A percentile compares a stretch with the other conserved stretches of the same genome.
phyloP scores from a whole-genome alignment of 306 rosid genomes.

The Vigna unguiculata region DNA sequence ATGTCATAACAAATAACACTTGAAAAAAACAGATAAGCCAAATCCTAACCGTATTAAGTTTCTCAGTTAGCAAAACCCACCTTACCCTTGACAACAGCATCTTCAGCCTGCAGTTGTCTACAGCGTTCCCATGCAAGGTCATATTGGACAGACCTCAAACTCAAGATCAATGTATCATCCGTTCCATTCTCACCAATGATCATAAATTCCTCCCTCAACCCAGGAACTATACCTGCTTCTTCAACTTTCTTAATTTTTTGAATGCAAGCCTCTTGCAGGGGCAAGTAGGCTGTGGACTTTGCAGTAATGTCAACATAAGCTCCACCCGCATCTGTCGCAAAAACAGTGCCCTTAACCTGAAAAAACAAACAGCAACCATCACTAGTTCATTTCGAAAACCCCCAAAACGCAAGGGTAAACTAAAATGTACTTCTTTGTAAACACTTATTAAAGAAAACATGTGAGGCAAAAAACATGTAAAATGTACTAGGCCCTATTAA shows the following conservation, averaged over 20 bases:
- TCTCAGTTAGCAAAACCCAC: slow-evolving; percentile 58
- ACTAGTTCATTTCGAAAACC: not conserved
- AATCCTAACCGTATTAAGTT: slow-evolving; percentile 24
- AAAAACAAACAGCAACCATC: slow-evolving; percentile 40
- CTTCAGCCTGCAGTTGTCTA: slow-evolving; percentile 96
- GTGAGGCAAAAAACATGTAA: not conserved
- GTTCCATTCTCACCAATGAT: slow-evolving; percentile 83
- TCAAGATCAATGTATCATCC: slow-evolving; percentile 80
- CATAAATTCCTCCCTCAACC: slow-evolving; percentile 80
- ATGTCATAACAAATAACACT: not conserved
- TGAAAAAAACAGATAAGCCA: slow-evolving; percentile 25
- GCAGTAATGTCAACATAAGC: slow-evolving; percentile 89
- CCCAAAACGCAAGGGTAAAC: not conserved
- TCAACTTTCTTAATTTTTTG: slow-evolving; percentile 72
- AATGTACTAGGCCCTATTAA: not conserved
- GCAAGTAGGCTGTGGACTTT: slow-evolving; percentile 90
- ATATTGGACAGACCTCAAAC: slow-evolving; percentile 76
- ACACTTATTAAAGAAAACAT: not conserved
- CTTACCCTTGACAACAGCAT: slow-evolving; percentile 96
- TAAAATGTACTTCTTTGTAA: not conserved
- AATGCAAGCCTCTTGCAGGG: slow-evolving; percentile 76
- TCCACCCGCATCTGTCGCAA: slow-evolving; percentile 68
- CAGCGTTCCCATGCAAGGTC: slow-evolving; percentile 97
- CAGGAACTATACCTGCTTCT: slow-evolving; percentile 82
- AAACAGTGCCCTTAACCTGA: slow-evolving; percentile 89